Evolutionary conservation across 164 flowering plant genomes (phyloP).

Genomic region (Buxus sempervirens): DNA sequence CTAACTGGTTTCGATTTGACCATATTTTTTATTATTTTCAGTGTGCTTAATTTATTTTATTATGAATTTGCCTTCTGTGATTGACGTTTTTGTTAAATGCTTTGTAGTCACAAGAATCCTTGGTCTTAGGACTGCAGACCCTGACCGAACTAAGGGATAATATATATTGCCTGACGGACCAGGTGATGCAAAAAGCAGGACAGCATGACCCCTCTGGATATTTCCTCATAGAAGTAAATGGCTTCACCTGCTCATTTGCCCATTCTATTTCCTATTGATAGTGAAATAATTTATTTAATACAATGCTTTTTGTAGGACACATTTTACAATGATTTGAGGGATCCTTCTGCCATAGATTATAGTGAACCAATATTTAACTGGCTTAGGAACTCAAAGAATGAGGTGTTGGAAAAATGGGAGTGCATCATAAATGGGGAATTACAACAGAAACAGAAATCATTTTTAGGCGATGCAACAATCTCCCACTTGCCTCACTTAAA

Average conservation of each 20-base stretch:
- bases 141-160: conserved; percentile 77
- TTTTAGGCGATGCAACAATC: conserved; percentile 29
- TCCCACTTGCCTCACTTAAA: conserved; percentile 50
- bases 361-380: conserved; percentile 76
- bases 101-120: conserved; percentile 69
- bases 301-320: conserved; percentile 45
- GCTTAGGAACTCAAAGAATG: conserved; percentile 64
- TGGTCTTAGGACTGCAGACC: conserved; percentile 73
- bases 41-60: background rate
- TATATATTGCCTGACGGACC: conserved; percentile 71
- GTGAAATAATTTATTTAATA: background rate
- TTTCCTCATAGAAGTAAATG: conserved; percentile 77
- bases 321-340: conserved; percentile 81
- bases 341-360: conserved; percentile 65
- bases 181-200: conserved; percentile 68
- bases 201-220: conserved; percentile 82
- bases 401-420: conserved; percentile 82
- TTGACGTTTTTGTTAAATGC: background rate
- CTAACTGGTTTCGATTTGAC: too few species aligned
- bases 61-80: background rate
- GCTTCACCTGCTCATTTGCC: conserved; percentile 1
- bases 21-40: too few species aligned
- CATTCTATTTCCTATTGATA: background rate
- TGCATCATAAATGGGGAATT: conserved; percentile 47
- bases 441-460: conserved; percentile 47